Base-by-base conservation (phyloP, 2,329 filamentous ascomycete genomes). In the Parascedosporium putredinis region DNA sequence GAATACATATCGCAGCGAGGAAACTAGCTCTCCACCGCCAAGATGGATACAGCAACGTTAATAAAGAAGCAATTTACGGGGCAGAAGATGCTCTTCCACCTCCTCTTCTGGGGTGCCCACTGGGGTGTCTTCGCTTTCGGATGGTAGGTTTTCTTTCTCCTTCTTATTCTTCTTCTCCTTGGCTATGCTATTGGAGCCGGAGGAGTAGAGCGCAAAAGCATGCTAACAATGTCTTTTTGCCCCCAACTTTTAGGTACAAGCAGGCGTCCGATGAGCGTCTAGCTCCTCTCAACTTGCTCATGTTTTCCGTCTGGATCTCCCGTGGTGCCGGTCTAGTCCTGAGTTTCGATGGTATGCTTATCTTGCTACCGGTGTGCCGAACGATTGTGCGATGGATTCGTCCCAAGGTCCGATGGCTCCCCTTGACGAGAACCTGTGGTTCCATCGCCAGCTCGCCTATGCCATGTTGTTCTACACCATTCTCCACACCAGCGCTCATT, bases 341-440 rank as follows among this genome's bases (percentile, higher is more conserved):
- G 52, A 84, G 83, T 1, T 78, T 95, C 50, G 90, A 98, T 69
- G 82, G 81, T 50, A 84, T 88, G 61, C 73, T 97, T 56, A 95
- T 98, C 59, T 70, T 98, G 24, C 74, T 98, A 52, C 93, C 93
- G 5, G 95, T 98, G 73, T 98, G 91, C 73, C 79, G 93, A 57
- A 97, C 91, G 52, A 71, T 97, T 27, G 78, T 98, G 62, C 81
- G 88, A 64, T 85, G 81, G 62, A 66, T 97, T 51, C 80, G 93
- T 55, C 93, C 93, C 23, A 95, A 94, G 72, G 69, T 95, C 55
- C 79, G 81, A 65, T 95, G 86, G 72, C 64, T 97, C 93, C 93
- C 4, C 76, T 98, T n/a, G 93, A 98, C 61, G 93, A 98, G 70
- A 94, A 89, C 52, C 78, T 90, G 56, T 98, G 89, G 89, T 94